These are phyloP conservation scores for Quercus mongolica DNA, from an alignment of 306 rosid species.

Conservation along the genomic window DNA sequence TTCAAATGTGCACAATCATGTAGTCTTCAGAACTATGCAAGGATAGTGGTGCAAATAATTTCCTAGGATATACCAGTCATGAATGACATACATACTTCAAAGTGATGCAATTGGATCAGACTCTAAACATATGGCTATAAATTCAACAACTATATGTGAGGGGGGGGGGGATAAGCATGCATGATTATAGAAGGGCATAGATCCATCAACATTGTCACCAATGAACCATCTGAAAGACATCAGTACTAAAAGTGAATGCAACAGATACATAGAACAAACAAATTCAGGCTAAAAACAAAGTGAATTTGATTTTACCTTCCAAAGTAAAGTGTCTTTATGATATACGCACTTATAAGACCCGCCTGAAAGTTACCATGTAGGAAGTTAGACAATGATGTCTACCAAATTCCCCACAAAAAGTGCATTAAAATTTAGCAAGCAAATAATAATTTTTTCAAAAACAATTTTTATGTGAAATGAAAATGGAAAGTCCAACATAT, in stretches of 20 bases:
- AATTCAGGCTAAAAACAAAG: neutral
- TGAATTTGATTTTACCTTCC: constrained; percentile 47
- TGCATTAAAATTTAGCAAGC: neutral
- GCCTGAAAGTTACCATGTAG: constrained; percentile 36
- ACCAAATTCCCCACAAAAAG: neutral
- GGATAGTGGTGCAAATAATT: neutral
- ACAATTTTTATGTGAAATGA: too few species aligned
- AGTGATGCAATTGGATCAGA: too few species aligned
- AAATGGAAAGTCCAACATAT: too few species aligned
- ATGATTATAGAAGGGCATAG: neutral
- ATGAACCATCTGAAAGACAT: neutral
- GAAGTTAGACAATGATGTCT: constrained; percentile 16
- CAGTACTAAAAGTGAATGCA: neutral
- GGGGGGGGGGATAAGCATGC: neutral
- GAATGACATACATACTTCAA: too few species aligned
- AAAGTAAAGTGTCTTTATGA: constrained; percentile 65
- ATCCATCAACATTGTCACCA: neutral
- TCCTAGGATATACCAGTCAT: neutral
- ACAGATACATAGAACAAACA: neutral
- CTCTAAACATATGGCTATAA: too few species aligned
- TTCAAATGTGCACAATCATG: neutral
- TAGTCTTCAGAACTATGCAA: too few species aligned
- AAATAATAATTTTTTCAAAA: too few species aligned
- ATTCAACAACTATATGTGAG: too few species aligned
- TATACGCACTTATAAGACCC: constrained; percentile 54